Percentiles rank a stretch among this genome's conserved stretches.
These are phyloP conservation scores for Podila clonocystis DNA, from an alignment of 192 early-diverging fungal genomes.

Conservation along the genomic window DNA sequence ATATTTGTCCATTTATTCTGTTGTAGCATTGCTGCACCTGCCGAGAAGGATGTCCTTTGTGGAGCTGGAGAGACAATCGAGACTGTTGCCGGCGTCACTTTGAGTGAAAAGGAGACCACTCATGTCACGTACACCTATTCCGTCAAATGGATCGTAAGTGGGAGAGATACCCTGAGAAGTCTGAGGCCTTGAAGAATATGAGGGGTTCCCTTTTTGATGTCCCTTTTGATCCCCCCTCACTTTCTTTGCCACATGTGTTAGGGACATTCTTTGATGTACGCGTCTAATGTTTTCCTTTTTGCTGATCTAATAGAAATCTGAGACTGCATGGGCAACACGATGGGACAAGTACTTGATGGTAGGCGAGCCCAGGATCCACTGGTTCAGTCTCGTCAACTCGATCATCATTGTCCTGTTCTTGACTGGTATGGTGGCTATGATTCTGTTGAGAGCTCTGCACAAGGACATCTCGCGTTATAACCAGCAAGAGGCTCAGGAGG, in stretches of 20 bases:
- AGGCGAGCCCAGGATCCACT: slow-evolving; percentile 93
- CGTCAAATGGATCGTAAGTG: slow-evolving; percentile 66
- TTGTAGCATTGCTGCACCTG: slow-evolving; percentile 10
- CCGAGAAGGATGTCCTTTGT: not conserved
- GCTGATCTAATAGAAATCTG: slow-evolving; percentile 53
- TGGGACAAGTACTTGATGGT: slow-evolving; percentile 89
- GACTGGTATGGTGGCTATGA: slow-evolving; percentile 90
- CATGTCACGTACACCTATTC: slow-evolving; percentile 72
- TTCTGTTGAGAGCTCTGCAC: slow-evolving; percentile 88
- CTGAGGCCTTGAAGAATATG: not conserved
- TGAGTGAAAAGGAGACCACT: slow-evolving; percentile 19
- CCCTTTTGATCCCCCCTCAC: not conserved
- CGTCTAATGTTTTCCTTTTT: not conserved
- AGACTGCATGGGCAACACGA: slow-evolving; percentile 82
- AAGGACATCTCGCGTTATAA: slow-evolving; percentile 96
- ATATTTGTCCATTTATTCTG: no score
- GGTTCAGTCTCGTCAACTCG: slow-evolving; percentile 96
- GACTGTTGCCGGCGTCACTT: not conserved
- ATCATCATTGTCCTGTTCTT: slow-evolving; percentile 94
- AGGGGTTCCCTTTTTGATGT: not conserved
- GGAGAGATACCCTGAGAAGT: not conserved
- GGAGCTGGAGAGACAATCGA: not conserved
- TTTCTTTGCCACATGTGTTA: not conserved
- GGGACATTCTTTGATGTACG: not conserved
- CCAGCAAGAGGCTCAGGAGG: slow-evolving; percentile 68